Evolutionary conservation across 306 rosid species (phyloP).

Genomic region (Vigna nakashimae): DNA sequence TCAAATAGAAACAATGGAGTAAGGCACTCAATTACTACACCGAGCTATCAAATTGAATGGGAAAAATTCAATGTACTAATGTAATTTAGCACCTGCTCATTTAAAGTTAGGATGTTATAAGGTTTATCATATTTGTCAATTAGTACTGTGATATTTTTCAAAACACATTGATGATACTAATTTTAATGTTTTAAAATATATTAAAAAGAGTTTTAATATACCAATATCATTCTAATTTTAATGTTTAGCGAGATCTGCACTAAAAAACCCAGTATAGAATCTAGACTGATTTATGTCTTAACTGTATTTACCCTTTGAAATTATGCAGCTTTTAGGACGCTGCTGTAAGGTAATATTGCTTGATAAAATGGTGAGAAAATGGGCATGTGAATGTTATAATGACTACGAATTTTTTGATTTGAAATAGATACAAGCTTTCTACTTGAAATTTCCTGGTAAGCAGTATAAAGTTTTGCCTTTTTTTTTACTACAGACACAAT

Average conservation of each 20-base stretch:
- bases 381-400: constrained; percentile 17
- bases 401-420: neutral
- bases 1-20: constrained; percentile 76
- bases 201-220: too few species aligned
- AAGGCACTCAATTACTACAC: constrained; percentile 77
- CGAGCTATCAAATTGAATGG: constrained; percentile 78
- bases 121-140: neutral
- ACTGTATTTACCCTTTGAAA: constrained; percentile 17
- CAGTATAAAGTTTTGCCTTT: too few species aligned
- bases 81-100: constrained; percentile 88
- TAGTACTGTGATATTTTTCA: neutral
- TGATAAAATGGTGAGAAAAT: constrained; percentile 79
- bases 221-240: too few species aligned
- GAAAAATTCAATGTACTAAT: constrained; percentile 66
- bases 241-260: too few species aligned
- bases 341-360: constrained; percentile 70
- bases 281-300: neutral
- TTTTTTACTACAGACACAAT: too few species aligned
- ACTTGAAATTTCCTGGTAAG: too few species aligned
- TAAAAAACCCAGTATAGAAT: too few species aligned
- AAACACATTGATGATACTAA: too few species aligned
- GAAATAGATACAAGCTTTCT: too few species aligned
- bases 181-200: too few species aligned
- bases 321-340: constrained; percentile 82
- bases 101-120: constrained; percentile 80